A percentile compares a stretch with the other conserved stretches of the same genome.
Evolutionary conservation across 768 basidiomycete species (phyloP).

Genomic region (Sarcodon sp.): DNA sequence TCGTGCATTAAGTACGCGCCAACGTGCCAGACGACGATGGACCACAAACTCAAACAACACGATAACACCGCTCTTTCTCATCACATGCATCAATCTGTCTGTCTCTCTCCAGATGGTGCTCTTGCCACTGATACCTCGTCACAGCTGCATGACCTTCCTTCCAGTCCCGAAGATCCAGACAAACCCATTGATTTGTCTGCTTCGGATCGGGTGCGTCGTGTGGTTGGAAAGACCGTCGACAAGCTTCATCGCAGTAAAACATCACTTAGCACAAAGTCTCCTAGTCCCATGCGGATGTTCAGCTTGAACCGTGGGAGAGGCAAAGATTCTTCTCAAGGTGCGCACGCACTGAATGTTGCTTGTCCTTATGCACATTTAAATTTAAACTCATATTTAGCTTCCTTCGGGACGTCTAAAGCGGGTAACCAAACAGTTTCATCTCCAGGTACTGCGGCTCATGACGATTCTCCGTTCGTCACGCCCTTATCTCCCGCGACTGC

Average conservation of each 20-base stretch:
- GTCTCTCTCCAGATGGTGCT: neutral
- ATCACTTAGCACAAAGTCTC: constrained; percentile 9
- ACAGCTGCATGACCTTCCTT: constrained; percentile 13
- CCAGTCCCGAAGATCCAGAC: constrained; percentile 14
- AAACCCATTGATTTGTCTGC: constrained; percentile 13
- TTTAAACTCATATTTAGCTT: neutral
- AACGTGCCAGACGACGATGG: no score
- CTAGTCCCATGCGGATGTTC: constrained; percentile 26
- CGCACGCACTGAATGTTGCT: constrained; percentile 8
- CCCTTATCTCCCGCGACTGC: constrained; percentile 54
- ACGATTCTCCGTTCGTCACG: constrained; percentile 58
- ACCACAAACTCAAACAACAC: no score
- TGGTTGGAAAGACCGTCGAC: constrained; percentile 43
- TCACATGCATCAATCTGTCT: no score
- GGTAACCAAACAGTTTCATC: neutral
- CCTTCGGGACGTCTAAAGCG: constrained; percentile 2
- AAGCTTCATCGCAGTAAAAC: constrained; percentile 43
- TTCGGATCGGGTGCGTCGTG: constrained; percentile 6
- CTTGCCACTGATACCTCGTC: neutral
- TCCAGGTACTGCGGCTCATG: constrained; percentile 14
- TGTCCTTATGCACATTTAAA: constrained; percentile 14
- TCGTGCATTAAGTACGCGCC: no score
- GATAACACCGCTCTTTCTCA: no score
- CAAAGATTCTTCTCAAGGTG: constrained; percentile 19
- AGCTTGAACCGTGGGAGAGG: constrained; percentile 40